These are phyloP conservation scores for Pilaira anomala DNA, from an alignment of 192 early-diverging fungal species.

Conservation along the genomic window DNA sequence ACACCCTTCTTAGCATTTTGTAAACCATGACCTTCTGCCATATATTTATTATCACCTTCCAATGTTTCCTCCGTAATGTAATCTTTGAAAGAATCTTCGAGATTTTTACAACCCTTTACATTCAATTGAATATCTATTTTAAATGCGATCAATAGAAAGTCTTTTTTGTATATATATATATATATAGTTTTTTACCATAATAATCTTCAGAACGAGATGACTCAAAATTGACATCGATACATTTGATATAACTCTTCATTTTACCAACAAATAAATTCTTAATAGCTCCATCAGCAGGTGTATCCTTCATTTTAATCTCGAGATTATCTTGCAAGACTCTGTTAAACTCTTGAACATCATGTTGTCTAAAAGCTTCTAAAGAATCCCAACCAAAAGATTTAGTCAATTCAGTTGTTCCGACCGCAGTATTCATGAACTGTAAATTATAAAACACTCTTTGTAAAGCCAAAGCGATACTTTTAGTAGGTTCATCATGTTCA, in stretches of 20 bases:
- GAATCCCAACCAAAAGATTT: slow-evolving; percentile 99
- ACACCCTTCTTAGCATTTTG: slow-evolving; percentile 97
- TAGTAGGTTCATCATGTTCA: slow-evolving; percentile 81
- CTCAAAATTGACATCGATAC: slow-evolving; percentile 92
- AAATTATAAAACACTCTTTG: slow-evolving; percentile 95
- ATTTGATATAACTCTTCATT: slow-evolving; percentile 97
- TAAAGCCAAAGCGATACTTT: slow-evolving; percentile 84
- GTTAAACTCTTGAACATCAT: slow-evolving; percentile 99
- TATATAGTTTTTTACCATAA: slow-evolving; percentile 58
- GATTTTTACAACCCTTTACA: slow-evolving; percentile 88
- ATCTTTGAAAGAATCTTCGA: slow-evolving; percentile 87
- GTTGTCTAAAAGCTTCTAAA: slow-evolving; percentile 92
- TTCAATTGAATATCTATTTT: slow-evolving; percentile 90
- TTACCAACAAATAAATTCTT: slow-evolving; percentile 91
- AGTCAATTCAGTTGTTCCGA: slow-evolving; percentile 92
- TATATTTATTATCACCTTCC: slow-evolving; percentile 96
- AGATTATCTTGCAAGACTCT: slow-evolving; percentile 95
- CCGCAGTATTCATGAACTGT: slow-evolving; percentile 64
- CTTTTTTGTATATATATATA: background rate
- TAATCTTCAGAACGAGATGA: slow-evolving; percentile 92
- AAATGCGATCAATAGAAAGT: background rate
- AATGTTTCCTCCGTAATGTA: slow-evolving; percentile 89
- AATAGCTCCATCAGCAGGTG: slow-evolving; percentile 89
- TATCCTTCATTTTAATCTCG: slow-evolving; percentile 96
- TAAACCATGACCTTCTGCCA: slow-evolving; percentile 90